Percentiles rank a stretch among this genome's conserved stretches.
phyloP scores from a whole-genome alignment of 2,329 filamentous ascomycete genomes.

The Simplicillium aogashimaense region DNA sequence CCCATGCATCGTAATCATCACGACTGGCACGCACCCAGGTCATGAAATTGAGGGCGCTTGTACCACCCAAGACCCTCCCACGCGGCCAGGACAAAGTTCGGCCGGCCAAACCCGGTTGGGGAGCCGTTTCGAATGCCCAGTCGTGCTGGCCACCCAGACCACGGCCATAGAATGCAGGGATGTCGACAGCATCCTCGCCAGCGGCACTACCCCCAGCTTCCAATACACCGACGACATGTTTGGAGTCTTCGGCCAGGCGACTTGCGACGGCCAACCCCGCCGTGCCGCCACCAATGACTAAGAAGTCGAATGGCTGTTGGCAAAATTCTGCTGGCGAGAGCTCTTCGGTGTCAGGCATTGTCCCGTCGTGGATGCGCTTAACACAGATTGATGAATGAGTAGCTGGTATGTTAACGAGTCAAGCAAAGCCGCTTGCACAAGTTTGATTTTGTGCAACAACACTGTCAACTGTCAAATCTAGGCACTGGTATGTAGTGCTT shows the following conservation, averaged over 20 bases:
- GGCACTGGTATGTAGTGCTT: no score
- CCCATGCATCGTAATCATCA: constrained; percentile 47
- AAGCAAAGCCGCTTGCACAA: no score
- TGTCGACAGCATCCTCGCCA: constrained; percentile 22
- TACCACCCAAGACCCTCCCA: constrained; percentile 50
- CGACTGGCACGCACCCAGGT: constrained; percentile 36
- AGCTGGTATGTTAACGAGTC: no score
- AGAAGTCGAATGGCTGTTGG: constrained; percentile 17
- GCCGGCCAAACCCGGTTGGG: constrained; percentile 25
- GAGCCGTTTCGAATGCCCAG: constrained; percentile 29
- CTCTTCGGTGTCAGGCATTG: no score
- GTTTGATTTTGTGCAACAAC: no score
- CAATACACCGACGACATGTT: constrained; percentile 19
- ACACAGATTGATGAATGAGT: no score
- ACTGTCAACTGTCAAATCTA: no score
- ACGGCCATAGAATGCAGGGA: constrained; percentile 25
- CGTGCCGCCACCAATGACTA: constrained; percentile 44
- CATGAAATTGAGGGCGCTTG: constrained; percentile 51
- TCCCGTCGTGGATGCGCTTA: no score
- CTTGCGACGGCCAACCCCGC: constrained; percentile 41
- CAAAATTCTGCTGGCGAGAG: constrained; percentile 12
- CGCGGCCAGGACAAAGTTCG: constrained; percentile 29
- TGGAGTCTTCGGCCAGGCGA: constrained; percentile 29
- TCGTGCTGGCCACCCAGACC: constrained; percentile 25
- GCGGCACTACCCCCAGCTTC: constrained; percentile 20